Percentiles rank a stretch among this genome's conserved stretches.
Conservation (phyloP, 1,139 yeast genomes). For the Sugiyamaella castrensis region DNA sequence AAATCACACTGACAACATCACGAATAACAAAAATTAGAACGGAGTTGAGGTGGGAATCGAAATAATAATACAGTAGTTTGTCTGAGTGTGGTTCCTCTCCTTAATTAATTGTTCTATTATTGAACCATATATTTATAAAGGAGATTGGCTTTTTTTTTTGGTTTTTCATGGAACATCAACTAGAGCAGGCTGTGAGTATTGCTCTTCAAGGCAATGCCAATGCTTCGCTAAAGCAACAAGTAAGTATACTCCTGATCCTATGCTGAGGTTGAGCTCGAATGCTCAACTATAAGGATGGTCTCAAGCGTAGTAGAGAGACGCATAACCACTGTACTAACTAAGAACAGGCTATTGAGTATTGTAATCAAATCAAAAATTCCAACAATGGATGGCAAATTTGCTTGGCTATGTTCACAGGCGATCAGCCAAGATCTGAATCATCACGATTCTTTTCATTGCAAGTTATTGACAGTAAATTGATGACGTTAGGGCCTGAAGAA, state of each 20-base stretch:
- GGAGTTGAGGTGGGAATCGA: too few species aligned
- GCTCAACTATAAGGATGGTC: neutral
- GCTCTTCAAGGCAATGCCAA: slow-evolving; percentile 82
- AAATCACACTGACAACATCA: too few species aligned
- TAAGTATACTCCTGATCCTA: slow-evolving; percentile 23
- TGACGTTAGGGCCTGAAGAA: slow-evolving; percentile 49
- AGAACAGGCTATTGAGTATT: slow-evolving; percentile 64
- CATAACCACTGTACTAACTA: neutral
- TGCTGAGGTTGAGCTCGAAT: neutral
- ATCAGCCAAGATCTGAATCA: slow-evolving; percentile 37
- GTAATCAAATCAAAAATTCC: slow-evolving; percentile 71
- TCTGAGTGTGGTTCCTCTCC: too few species aligned
- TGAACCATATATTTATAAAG: too few species aligned
- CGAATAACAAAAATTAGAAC: too few species aligned
- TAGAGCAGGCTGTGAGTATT: slow-evolving; percentile 88
- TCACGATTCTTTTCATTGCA: slow-evolving; percentile 75
- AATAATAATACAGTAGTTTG: too few species aligned
- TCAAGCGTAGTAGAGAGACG: neutral
- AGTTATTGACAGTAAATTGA: slow-evolving; percentile 67
- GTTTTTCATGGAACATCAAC: slow-evolving; percentile 67
- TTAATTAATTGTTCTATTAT: too few species aligned
- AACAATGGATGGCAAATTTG: slow-evolving; percentile 80
- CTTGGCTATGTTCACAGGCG: slow-evolving; percentile 53
- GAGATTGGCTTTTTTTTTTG: neutral
- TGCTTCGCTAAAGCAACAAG: slow-evolving; percentile 63